Base-by-base conservation (phyloP, 768 basidiomycete genomes). In the Mycena alexandri region DNA sequence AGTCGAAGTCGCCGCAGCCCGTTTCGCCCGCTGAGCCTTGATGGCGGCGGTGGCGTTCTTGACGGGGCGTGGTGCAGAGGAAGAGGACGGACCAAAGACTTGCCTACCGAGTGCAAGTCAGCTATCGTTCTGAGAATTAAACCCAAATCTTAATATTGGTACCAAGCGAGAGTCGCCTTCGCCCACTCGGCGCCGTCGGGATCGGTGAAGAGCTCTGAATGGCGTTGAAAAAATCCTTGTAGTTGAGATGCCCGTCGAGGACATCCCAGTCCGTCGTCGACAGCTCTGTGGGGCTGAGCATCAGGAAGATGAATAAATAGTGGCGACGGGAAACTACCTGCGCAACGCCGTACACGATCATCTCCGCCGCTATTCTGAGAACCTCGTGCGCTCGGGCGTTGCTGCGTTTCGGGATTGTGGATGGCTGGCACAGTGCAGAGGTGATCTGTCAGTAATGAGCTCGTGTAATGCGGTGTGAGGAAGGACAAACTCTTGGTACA, bases 251-350 rank as follows among this genome's bases (percentile, higher is more conserved):
- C 14, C 54, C 54, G 38, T 55, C 54, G 54, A 11, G 16, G 9
- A 12, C 21, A 19, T 36, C 52, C 52, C 52, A 54, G n/a, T 54
- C 34, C 29, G 25, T 14, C 8, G 52, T 54, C 52, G 52, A 54
- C 5, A 54, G 5, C 6, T 34, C 36, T 17, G 52, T 54, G 52
- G 43, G 5, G n/a, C 6, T 34, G 8, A 8, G 9, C 9, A 54
- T 12, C n/a, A n/a, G n/a, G n/a, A n/a, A 11, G 4, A 8, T 34
- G 52, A 3, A 34, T 14, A 17, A 14, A n/a, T n/a, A 33, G 10
- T 4, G 29, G 36, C 7, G 12, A 5, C 4, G n/a, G n/a, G 19
- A 11, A 14, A 25, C 11, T 17, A 34, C 29, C 52, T 54, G 52
- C 7, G n/a, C 25, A n/a, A 9, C 12, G 13, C 19, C 34, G 21